phyloP scores from a whole-genome alignment of 1,139 yeast genomes.

The Sugiyamaella paludigena region DNA sequence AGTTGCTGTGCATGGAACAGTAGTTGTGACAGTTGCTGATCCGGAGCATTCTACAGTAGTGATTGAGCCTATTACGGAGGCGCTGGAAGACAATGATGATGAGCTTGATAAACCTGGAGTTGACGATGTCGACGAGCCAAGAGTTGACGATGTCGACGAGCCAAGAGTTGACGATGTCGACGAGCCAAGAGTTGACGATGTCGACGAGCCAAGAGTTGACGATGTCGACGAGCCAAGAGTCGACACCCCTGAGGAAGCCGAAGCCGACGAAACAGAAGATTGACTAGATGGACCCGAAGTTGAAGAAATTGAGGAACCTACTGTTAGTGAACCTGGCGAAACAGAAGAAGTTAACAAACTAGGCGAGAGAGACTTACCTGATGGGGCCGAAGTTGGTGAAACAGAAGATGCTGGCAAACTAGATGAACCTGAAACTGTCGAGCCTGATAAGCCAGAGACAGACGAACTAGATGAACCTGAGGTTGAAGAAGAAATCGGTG shows the following conservation, averaged over 20 bases:
- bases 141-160: no score
- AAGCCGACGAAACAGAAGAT: no score
- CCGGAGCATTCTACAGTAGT: conserved; percentile 5
- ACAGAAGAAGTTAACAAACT: not conserved
- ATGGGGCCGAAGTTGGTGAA: not conserved
- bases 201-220: not conserved
- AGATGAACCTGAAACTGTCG: not conserved
- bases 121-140: not conserved
- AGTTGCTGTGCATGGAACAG: conserved; percentile 2
- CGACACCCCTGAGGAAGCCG: no score
- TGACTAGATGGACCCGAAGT: no score
- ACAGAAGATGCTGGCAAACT: not conserved
- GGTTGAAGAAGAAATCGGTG: not conserved
- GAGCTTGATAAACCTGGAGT: not conserved
- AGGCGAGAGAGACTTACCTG: not conserved
- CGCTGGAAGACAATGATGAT: no score
- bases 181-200: not conserved
- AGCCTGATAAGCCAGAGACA: no score
- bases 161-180: not conserved
- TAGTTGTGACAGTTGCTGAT: not conserved
- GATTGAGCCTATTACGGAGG: no score
- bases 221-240: no score
- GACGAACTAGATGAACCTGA: no score
- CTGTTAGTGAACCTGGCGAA: not conserved
- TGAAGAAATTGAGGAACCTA: not conserved